Evolutionary conservation across 129 eudicot species (phyloP).

Genomic region (Flaveria bidentis): DNA sequence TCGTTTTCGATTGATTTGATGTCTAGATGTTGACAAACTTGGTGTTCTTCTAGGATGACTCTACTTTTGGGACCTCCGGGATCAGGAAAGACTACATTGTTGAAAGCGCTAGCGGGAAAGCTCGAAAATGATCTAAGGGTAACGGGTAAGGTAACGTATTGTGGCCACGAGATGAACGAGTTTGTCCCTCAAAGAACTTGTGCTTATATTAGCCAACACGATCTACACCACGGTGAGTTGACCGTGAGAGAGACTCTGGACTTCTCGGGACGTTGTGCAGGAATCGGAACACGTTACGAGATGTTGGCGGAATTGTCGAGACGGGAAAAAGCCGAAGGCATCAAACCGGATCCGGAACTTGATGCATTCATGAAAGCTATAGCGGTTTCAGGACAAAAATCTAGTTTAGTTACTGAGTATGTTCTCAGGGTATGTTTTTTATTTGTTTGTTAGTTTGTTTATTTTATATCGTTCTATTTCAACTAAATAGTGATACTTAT

Average conservation of each 20-base stretch:
- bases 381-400: conserved; percentile 65
- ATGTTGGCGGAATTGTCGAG: conserved; percentile 73
- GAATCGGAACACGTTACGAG: conserved; percentile 73
- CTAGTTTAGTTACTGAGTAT: conserved; percentile 72
- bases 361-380: conserved; percentile 87
- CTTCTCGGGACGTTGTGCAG: conserved; percentile 72
- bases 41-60: conserved; percentile 49
- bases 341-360: conserved; percentile 77
- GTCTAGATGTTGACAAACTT: neutral
- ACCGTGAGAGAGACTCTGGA: conserved; percentile 81
- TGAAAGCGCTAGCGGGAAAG: conserved; percentile 75
- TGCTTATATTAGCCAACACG: conserved; percentile 79
- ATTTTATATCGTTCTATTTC: neutral
- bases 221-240: conserved; percentile 86
- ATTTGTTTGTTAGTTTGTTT: neutral
- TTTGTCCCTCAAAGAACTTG: conserved; percentile 80
- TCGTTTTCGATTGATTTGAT: neutral
- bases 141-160: conserved; percentile 59
- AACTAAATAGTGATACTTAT: neutral
- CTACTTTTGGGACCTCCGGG: conserved; percentile 84
- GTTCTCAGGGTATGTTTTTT: conserved; percentile 59
- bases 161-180: conserved; percentile 74
- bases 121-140: conserved; percentile 69
- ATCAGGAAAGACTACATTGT: conserved; percentile 81
- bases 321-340: conserved; percentile 64